phyloP scores from a whole-genome alignment of 306 rosid species.

The Mimosa pudica region DNA sequence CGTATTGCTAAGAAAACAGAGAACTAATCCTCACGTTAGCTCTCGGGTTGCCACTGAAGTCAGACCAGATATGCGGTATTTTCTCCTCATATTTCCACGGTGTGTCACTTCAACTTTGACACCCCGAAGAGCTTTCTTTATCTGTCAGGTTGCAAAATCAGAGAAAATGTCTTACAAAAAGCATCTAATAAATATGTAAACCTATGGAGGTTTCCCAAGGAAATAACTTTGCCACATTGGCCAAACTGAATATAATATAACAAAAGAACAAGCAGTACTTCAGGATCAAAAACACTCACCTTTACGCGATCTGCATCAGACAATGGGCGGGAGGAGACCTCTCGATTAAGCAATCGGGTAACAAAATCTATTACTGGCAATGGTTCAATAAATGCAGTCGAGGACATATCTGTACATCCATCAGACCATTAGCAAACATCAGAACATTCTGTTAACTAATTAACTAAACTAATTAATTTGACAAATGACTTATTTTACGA shows the following conservation, averaged over 20 bases:
- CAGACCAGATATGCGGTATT: constrained; percentile 71
- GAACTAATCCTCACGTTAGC: constrained; percentile 48
- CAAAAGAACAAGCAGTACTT: not conserved
- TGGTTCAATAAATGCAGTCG: constrained; percentile 97
- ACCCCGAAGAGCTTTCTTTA: constrained; percentile 71
- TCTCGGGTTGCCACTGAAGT: constrained; percentile 70
- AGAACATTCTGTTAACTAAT: not conserved
- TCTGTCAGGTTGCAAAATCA: constrained; percentile 38
- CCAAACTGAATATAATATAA: not conserved
- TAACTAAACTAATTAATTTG: not conserved
- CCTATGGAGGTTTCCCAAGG: not conserved
- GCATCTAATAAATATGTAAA: not conserved
- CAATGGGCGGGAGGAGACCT: constrained; percentile 70
- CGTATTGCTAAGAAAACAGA: not conserved
- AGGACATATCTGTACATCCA: constrained; percentile 82
- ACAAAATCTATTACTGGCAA: constrained; percentile 89
- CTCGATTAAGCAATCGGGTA: constrained; percentile 71
- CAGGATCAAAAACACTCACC: constrained; percentile 48
- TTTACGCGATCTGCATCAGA: constrained; percentile 92
- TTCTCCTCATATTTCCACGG: constrained; percentile 75
- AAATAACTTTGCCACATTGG: not conserved
- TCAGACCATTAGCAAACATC: not conserved
- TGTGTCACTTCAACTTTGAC: constrained; percentile 80
- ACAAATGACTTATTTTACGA: not conserved
- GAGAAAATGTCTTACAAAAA: not conserved